Evolutionary conservation across 2,329 filamentous ascomycete genomes (phyloP).

Genomic region (Aurifilum marmelostoma): DNA sequence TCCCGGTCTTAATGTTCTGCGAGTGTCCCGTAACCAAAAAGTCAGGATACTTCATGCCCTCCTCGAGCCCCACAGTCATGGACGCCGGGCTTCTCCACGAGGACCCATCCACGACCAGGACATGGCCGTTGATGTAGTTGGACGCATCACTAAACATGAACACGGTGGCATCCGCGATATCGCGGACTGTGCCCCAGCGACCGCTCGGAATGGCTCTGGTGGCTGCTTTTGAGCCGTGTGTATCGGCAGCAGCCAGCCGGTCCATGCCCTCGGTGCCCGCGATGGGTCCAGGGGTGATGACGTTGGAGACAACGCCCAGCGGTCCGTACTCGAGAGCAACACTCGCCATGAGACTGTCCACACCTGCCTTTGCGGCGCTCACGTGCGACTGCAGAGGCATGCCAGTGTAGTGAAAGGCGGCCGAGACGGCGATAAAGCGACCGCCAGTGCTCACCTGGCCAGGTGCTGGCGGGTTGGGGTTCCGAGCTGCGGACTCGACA

Average conservation of each 20-base stretch:
- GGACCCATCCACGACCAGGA: constrained; percentile 72
- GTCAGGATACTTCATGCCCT: constrained; percentile 56
- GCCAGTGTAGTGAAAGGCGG: constrained; percentile 88
- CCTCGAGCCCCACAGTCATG: constrained; percentile 50
- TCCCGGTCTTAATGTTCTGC: constrained; percentile 44
- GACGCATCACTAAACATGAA: constrained; percentile 86
- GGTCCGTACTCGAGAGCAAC: constrained; percentile 91
- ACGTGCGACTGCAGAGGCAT: constrained; percentile 87
- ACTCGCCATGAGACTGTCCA: constrained; percentile 81
- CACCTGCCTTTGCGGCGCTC: constrained; percentile 86
- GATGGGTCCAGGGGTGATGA: constrained; percentile 87
- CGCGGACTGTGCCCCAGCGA: constrained; percentile 76
- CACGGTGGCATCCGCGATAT: constrained; percentile 91
- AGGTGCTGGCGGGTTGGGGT: constrained; percentile 61
- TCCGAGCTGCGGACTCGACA: constrained; percentile 69
- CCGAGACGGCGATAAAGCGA: constrained; percentile 86
- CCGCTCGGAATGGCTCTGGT: constrained; percentile 68
- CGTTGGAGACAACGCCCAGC: constrained; percentile 81
- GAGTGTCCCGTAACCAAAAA: constrained; percentile 48
- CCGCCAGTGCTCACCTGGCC: constrained; percentile 67
- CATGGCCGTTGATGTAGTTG: constrained; percentile 83
- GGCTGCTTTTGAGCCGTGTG: constrained; percentile 40
- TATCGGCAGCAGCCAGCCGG: constrained; percentile 54
- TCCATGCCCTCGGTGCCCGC: constrained; percentile 80
- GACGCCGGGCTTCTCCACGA: constrained; percentile 58